Conservation (phyloP, 2,329 filamentous ascomycete species). For the Fulvia fulva region DNA sequence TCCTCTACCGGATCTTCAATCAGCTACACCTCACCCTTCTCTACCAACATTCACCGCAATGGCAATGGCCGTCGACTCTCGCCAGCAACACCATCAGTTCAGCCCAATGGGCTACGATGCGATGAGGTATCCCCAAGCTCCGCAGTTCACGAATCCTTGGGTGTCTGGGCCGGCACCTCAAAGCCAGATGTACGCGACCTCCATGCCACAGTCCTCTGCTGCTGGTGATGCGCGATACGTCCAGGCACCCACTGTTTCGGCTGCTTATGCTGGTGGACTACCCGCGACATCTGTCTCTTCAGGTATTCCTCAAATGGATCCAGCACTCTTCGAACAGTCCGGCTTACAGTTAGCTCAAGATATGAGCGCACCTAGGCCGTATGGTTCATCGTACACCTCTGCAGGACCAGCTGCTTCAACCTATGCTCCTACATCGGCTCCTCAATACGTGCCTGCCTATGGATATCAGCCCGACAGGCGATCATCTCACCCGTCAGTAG, state of each 20-base stretch:
- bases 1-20: conserved; percentile 11
- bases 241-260: conserved; percentile 29
- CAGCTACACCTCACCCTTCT: conserved; percentile 15
- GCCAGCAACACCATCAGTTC: conserved; percentile 68
- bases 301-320: conserved; percentile 61
- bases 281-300: conserved; percentile 67
- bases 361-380: conserved; percentile 64
- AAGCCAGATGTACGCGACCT: conserved; percentile 62
- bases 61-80: conserved; percentile 93
- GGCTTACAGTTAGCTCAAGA: conserved; percentile 71
- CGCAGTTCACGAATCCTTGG: conserved; percentile 92
- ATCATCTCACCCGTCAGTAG: conserved; percentile 80
- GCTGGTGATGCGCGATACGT: conserved; percentile 45
- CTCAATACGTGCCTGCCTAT: conserved; percentile 64
- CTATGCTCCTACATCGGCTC: conserved; percentile 64
- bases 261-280: conserved; percentile 64
- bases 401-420: conserved; percentile 66
- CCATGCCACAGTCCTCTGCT: conserved; percentile 59
- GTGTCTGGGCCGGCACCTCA: conserved; percentile 55
- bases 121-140: conserved; percentile 62
- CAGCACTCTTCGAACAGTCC: conserved; percentile 53
- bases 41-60: conserved; percentile 46
- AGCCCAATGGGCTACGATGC: conserved; percentile 76
- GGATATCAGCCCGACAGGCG: conserved; percentile 61
- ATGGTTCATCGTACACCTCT: conserved; percentile 66